Base-by-base conservation (phyloP, 768 basidiomycete species). In the Suillus hirtellus region DNA sequence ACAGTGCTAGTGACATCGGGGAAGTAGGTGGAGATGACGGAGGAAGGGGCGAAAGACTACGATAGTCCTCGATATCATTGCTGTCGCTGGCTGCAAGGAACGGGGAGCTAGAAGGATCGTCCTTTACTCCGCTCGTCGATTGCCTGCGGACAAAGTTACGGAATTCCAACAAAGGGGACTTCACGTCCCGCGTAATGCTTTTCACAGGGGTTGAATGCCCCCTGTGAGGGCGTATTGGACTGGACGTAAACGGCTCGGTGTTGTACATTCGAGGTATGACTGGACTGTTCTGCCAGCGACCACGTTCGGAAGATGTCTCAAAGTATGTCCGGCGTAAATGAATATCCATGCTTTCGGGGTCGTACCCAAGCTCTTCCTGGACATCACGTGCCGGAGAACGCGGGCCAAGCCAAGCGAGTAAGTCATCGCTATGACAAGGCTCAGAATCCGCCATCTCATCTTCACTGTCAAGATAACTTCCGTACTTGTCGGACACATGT, bases 271-370 rank as follows among this genome's bases (percentile, higher is more conserved):
- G 67, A 21, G 71, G 27, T 9, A 78, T 76, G 37, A 80, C 70
- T 2, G 83, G 84, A 65, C 86, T 84, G 62, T 75, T 82, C 65
- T 78, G 77, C 86, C 86, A 87, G 61, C 80, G 79, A 9, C 85
- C 86, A 60, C 86, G 85, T 67, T 87, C 86, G 9, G 83, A 80
- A 46, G 86, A 87, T 12, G 79, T 78, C 53, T 78, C 76, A 67
- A 86, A 86, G 67, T 80, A 86, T 2, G 85, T 85, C 63, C 80
- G 77, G 58, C 81, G 83, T 52, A 75, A 64, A 50, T 70, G 74
- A 37, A 76, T 73, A 55, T 76, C 64, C 71, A 76, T 68, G 64
- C 69, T 68, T 61, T 75, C 74, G 60, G 75, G 69, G 64, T 75
- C 74, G 40, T 70, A 69, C 59, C 76, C 75, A 60, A 73, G 67